These are phyloP conservation scores for Hebeloma cylindrosporum DNA, from an alignment of 768 basidiomycete genomes.

Conservation along the genomic window DNA sequence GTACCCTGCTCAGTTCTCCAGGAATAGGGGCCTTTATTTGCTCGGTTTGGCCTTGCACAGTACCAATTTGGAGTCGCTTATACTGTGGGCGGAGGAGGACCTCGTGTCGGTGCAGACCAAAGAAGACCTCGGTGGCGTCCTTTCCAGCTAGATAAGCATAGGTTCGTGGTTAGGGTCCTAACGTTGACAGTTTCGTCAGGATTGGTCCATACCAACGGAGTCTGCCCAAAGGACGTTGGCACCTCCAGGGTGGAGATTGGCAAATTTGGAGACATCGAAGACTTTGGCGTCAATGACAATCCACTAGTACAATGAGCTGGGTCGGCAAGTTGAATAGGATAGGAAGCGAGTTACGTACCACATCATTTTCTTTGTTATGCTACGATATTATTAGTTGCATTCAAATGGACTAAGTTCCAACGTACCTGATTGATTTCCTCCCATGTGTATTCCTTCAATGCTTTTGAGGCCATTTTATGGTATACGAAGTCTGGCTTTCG, in stretches of 20 bases:
- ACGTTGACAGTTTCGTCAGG: too few species aligned
- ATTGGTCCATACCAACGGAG: slow-evolving; percentile 54
- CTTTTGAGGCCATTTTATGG: slow-evolving; percentile 21
- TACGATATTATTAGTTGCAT: slow-evolving; percentile 29
- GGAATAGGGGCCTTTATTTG: slow-evolving; percentile 27
- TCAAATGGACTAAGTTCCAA: not conserved
- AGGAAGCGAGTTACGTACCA: slow-evolving; percentile 51
- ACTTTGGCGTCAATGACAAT: slow-evolving; percentile 79
- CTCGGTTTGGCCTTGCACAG: slow-evolving; percentile 29
- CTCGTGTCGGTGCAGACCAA: slow-evolving; percentile 34
- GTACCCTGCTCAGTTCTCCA: slow-evolving; percentile 33
- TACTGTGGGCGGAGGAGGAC: slow-evolving; percentile 32
- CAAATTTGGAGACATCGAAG: slow-evolving; percentile 80
- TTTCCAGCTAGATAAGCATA: slow-evolving; percentile 49
- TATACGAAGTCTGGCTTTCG: too few species aligned
- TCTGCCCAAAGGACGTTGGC: slow-evolving; percentile 67
- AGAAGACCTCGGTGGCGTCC: slow-evolving; percentile 45
- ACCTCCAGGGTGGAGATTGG: slow-evolving; percentile 83
- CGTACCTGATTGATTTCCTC: slow-evolving; percentile 71
- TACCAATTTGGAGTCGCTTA: slow-evolving; percentile 32
- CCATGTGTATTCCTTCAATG: slow-evolving; percentile 41
- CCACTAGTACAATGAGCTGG: slow-evolving; percentile 52
- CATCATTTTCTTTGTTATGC: slow-evolving; percentile 86
- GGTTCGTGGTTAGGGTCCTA: too few species aligned
- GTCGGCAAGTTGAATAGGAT: not conserved